Percentiles rank a stretch among this genome's conserved stretches.
phyloP scores from a whole-genome alignment of 2,329 filamentous ascomycete species.

The Phialophora expanda region DNA sequence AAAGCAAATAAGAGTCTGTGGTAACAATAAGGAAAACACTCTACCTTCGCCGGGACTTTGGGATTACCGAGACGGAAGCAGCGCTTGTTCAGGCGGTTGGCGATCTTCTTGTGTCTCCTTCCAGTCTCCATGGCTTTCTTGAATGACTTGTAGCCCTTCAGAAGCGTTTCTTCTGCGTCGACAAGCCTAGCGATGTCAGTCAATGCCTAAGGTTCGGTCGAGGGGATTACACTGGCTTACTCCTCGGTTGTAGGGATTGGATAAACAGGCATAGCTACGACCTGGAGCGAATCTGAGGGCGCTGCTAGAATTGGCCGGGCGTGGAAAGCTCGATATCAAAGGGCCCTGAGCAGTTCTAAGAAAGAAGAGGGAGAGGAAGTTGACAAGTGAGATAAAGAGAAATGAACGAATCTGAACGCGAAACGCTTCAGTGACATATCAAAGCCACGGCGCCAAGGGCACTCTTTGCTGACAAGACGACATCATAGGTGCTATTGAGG shows the following conservation, averaged over 20 bases:
- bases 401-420: not conserved
- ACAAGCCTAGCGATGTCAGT: conserved; percentile 15
- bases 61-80: conserved; percentile 3
- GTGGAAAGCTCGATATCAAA: not conserved
- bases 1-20: conserved; percentile 1
- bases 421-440: not conserved
- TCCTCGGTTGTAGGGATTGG: not conserved
- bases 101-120: conserved; percentile 20
- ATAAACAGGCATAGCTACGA: not conserved
- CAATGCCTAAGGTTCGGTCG: not conserved
- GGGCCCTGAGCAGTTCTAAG: not conserved
- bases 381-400: not conserved
- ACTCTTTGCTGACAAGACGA: not conserved
- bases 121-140: conserved; percentile 10
- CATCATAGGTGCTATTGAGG: not conserved
- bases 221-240: not conserved
- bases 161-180: conserved; percentile 12
- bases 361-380: not conserved
- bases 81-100: conserved; percentile 18
- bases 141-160: not conserved
- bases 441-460: not conserved
- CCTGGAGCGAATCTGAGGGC: not conserved
- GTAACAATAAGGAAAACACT: not conserved
- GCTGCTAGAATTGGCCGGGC: not conserved
- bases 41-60: conserved; percentile 16